Evolutionary conservation across 768 basidiomycete species (phyloP), one percentile per base, ranked within the genome.

Genomic region (Pluteus cervinus): DNA sequence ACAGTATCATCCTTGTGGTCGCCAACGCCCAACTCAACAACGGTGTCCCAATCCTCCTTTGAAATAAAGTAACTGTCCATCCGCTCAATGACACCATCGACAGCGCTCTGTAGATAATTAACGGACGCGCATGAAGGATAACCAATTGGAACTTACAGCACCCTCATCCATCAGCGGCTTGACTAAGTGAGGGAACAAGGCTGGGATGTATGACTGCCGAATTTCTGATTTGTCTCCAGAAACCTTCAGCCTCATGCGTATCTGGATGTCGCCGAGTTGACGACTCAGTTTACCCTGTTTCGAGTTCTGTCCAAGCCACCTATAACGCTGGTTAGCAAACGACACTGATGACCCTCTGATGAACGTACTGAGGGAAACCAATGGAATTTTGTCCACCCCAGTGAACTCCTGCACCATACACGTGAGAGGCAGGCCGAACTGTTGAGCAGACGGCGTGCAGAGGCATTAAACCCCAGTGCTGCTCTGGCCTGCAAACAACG

Each of bases 261-360:
- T 86, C 58, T 98, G 94, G 7, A 97, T 80, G 42, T 99, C 96
- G 24, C 74, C 75, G 12, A 99, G 68, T 45, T 86, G 81, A 24
- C 93, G 75, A 38, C 55, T 67, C 1, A 97, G 72, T 51, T 94
- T 96, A 46, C 52, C 70, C 57, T 87, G 84, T 53, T 93, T 94
- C 40, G 96, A 98, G 59, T 98, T 98, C 54, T 98, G 91, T 7
- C 94, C 94, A 9, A 99, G 79, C 90, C 91, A 99, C 52, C 93
- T 97, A 49, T 3, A 28, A 17, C 45, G 26, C 12, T 3, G 17
- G 11, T 34, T 29, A 29, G 20, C 11, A 15, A 24, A n/a, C 10
- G 22, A 36, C 15, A 37, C 11, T 15, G 8, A 37, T 37, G 10
- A 38, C 25, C 8, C 18, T n/a, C 15, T 31, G 28, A 18, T 25